Evolutionary conservation across 83 land plant species (phyloP).

Genomic region (Picea abies): DNA sequence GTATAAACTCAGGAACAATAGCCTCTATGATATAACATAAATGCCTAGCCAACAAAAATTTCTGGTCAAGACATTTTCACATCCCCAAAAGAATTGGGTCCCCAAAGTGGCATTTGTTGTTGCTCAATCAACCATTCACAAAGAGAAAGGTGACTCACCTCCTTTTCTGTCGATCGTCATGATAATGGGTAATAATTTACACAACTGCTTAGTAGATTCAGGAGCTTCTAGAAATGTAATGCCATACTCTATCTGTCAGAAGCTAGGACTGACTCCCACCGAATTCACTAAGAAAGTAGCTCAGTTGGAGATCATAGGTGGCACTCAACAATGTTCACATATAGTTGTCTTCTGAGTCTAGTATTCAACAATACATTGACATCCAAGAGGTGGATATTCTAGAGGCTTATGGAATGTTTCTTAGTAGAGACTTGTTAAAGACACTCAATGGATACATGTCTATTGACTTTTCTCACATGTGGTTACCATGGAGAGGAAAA

Average conservation of each 20-base stretch:
- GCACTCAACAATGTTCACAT: not conserved
- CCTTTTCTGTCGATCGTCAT: not conserved
- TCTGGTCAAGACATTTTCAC: not conserved
- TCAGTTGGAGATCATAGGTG: not conserved
- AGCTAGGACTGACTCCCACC: not conserved
- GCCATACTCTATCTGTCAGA: not conserved
- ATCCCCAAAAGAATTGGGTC: not conserved
- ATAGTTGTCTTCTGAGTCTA: not conserved
- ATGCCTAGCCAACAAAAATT: not conserved
- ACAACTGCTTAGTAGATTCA: not conserved
- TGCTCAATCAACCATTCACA: too few species aligned
- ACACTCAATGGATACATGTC: not conserved
- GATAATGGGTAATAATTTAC: not conserved
- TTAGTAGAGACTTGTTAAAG: not conserved
- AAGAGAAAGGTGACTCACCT: not conserved
- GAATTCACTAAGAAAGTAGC: not conserved
- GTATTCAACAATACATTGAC: not conserved
- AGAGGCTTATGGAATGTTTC: not conserved
- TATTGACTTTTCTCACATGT: not conserved
- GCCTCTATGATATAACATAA: not conserved
- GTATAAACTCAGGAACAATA: too few species aligned
- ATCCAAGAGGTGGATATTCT: not conserved
- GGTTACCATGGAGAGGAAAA: not conserved
- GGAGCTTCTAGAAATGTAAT: not conserved
- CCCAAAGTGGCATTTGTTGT: not conserved